Conservation (phyloP, 2,329 filamentous ascomycete genomes). For the Colletotrichum lupini region DNA sequence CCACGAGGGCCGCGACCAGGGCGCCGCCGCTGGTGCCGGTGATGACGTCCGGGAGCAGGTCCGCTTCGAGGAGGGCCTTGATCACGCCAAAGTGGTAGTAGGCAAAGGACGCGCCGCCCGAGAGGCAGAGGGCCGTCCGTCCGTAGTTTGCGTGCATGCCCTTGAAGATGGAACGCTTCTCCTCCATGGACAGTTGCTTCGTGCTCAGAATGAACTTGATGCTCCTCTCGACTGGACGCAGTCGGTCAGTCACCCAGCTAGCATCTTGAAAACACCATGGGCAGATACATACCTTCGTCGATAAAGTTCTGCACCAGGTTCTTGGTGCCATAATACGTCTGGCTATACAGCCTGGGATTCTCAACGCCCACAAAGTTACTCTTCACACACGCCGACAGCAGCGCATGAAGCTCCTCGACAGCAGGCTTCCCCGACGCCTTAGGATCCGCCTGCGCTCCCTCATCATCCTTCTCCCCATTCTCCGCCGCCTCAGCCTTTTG, state of each 20-base stretch:
- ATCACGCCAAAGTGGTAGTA: conserved; percentile 97
- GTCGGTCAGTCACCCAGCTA: conserved; percentile 28
- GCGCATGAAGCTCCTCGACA: conserved; percentile 78
- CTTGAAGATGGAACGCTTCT: conserved; percentile 87
- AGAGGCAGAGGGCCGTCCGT: conserved; percentile 90
- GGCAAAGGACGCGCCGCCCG: conserved; percentile 92
- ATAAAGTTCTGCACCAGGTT: conserved; percentile 90
- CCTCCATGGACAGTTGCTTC: conserved; percentile 73
- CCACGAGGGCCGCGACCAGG: conserved; percentile 85
- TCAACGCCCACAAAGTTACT: conserved; percentile 97
- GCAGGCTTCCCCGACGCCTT: conserved; percentile 56
- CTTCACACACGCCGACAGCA: conserved; percentile 93
- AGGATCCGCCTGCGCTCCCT: conserved; percentile 43
- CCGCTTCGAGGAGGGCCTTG: conserved; percentile 87
- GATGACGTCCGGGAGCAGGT: conserved; percentile 90
- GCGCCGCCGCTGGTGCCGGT: conserved; percentile 97
- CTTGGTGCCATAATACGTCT: conserved; percentile 99
- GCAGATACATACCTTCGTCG: conserved; percentile 73
- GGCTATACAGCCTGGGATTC: conserved; percentile 93
- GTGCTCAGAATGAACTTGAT: conserved; percentile 77
- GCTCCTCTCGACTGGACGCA: conserved; percentile 66
- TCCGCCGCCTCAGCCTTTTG: conserved; percentile 65
- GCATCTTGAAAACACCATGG: neutral
- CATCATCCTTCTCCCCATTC: conserved; percentile 46
- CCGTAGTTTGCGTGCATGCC: conserved; percentile 92